These are phyloP conservation scores for Albifimbria verrucaria DNA, from an alignment of 2,329 filamentous ascomycete genomes.

Conservation along the genomic window DNA sequence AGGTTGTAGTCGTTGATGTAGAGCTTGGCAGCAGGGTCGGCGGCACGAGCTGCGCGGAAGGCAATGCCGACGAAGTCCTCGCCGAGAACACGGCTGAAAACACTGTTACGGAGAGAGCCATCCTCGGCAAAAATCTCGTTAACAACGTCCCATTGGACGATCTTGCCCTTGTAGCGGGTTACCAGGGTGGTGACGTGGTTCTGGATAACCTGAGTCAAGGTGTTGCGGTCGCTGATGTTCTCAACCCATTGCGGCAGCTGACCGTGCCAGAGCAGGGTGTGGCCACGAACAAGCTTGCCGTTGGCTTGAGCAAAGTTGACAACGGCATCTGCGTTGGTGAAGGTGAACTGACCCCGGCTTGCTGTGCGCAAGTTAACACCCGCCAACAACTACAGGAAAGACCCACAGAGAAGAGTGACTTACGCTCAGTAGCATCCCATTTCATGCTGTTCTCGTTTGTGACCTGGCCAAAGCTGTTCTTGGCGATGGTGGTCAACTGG, in stretches of 20 bases:
- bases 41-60: conserved; percentile 63
- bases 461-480: conserved; percentile 62
- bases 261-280: conserved; percentile 65
- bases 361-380: neutral
- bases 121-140: conserved; percentile 65
- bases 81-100: conserved; percentile 66
- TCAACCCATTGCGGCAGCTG: conserved; percentile 59
- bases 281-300: conserved; percentile 58
- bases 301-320: conserved; percentile 56
- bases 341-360: conserved; percentile 50
- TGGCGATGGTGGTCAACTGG: conserved; percentile 49
- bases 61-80: conserved; percentile 68
- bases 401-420: neutral
- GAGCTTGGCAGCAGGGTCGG: conserved; percentile 64
- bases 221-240: conserved; percentile 46
- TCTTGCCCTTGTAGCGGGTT: conserved; percentile 59
- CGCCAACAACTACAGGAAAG: neutral
- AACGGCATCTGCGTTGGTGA: conserved; percentile 55
- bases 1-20: conserved; percentile 78
- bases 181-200: conserved; percentile 59
- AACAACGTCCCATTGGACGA: conserved; percentile 55
- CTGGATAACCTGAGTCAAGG: conserved; percentile 53
- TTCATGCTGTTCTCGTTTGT: conserved; percentile 71
- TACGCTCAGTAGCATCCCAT: conserved; percentile 55
- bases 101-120: conserved; percentile 54